These are phyloP conservation scores for Collybia mongolica DNA, from an alignment of 768 basidiomycete species.

Conservation along the genomic window DNA sequence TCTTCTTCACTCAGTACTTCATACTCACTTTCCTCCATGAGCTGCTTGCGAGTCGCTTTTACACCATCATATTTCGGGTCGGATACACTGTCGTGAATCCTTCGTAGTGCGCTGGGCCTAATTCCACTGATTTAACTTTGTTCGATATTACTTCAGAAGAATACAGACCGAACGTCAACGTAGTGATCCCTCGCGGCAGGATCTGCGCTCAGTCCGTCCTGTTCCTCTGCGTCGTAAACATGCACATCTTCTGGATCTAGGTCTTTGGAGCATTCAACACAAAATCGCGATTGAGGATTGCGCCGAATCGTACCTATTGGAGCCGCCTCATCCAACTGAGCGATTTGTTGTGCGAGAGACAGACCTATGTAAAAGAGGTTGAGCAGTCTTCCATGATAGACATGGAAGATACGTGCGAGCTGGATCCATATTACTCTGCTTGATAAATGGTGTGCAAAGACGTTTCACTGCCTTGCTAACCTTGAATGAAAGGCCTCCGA, in stretches of 20 bases:
- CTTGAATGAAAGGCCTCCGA: too few relatives aligned
- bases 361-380: constrained; percentile 29
- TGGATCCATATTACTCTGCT: not conserved
- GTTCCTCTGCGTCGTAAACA: constrained; percentile 45
- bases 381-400: not conserved
- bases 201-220: constrained; percentile 33
- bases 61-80: constrained; percentile 82
- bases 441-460: too few relatives aligned
- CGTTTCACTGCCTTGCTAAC: too few relatives aligned
- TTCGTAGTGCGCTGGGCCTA: constrained; percentile 72
- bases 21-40: constrained; percentile 46
- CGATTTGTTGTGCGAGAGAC: constrained; percentile 79
- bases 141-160: not conserved
- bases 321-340: constrained; percentile 69
- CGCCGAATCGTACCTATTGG: constrained; percentile 53
- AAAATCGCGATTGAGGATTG: not conserved
- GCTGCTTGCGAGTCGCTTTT: constrained; percentile 57
- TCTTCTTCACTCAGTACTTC: constrained; percentile 36
- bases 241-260: constrained; percentile 75
- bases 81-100: constrained; percentile 57
- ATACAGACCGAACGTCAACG: constrained; percentile 74
- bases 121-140: constrained; percentile 2
- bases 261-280: constrained; percentile 38
- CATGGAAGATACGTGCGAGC: not conserved
- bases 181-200: constrained; percentile 69